Evolutionary conservation across 1,284 basidiomycete genomes (phyloP), one percentile per base, ranked within the genome.

Genomic region (Trichosporon inkin): DNA sequence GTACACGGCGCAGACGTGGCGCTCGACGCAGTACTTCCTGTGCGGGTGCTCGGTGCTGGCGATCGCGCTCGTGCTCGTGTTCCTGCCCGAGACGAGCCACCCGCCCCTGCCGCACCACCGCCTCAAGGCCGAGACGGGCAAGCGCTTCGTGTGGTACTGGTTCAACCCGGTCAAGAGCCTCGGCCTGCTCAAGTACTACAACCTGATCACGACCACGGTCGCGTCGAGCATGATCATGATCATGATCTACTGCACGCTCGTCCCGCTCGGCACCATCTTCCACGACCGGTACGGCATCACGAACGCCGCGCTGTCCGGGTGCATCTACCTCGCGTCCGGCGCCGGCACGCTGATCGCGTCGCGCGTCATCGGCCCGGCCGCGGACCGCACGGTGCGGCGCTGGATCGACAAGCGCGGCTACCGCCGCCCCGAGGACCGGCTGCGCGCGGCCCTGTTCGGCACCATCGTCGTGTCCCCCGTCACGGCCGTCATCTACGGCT

Each of bases 51-150:
- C 82, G 4, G 63, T 82, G 0, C 59, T 82, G 3, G 80, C 82
- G 0, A 78, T 85, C 34, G 24, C 82, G 0, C 68, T 82, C 10
- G 79, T 86, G 34, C 69, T 79, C 8, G 55, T 84, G 19, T 81
- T 83, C 57, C 80, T 89, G 16, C 88, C 89, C 0, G 90, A 92
- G 70, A 90, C 89, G 1, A 82, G 81, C 16, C 85, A 87, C 67
- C 75, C 68, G 78, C 84, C 54, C 69, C 79, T 55, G 61, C 81
- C 74, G 0, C 75, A 78, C 57, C 53, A 68, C 16, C 55, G 56
- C 0, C 61, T 72, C 2, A 63, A 66, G 40, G 64, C 66, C 24
- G 64, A 70, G 34, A 65, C 63, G 22, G 74, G 70, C 22, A 71
- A 74, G 51, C 77, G 71, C 56, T 81, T 77, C 56, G 72, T 79